A percentile compares a stretch with the other conserved stretches of the same genome.
Evolutionary conservation across 2,329 filamentous ascomycete species (phyloP).

Genomic region (Beauveria australis): DNA sequence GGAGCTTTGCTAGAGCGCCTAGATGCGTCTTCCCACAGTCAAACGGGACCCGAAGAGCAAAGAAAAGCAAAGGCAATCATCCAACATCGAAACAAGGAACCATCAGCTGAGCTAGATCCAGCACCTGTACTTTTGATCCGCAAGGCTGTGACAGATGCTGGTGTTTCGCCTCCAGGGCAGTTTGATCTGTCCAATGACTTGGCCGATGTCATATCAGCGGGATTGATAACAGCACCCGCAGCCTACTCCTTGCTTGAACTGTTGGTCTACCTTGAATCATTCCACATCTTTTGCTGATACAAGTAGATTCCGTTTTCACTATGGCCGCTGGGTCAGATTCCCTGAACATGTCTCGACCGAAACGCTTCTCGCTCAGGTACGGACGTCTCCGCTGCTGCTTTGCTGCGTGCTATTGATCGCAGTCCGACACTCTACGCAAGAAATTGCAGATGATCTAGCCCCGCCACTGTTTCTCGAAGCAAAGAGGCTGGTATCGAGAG

Average conservation of each 20-base stretch:
- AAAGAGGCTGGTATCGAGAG: conserved; percentile 13
- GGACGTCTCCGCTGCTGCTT: conserved; percentile 17
- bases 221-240: conserved; percentile 14
- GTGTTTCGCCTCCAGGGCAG: conserved; percentile 15
- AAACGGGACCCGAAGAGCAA: too few species aligned
- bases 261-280: conserved; percentile 11
- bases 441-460: conserved; percentile 17
- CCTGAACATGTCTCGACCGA: conserved; percentile 13
- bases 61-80: too few species aligned
- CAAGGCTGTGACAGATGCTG: conserved; percentile 20
- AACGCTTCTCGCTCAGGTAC: conserved; percentile 6
- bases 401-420: conserved; percentile 21
- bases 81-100: not conserved
- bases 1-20: not conserved
- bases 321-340: conserved; percentile 7
- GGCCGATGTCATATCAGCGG: conserved; percentile 17
- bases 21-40: not conserved
- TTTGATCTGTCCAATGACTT: not conserved
- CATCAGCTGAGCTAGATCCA: conserved; percentile 8
- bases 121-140: conserved; percentile 20
- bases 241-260: conserved; percentile 16
- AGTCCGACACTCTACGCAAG: conserved; percentile 18
- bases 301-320: not conserved
- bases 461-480: conserved; percentile 18
- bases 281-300: not conserved